Evolutionary conservation across 2,329 filamentous ascomycete genomes (phyloP).

Genomic region (Cryphonectria japonica): DNA sequence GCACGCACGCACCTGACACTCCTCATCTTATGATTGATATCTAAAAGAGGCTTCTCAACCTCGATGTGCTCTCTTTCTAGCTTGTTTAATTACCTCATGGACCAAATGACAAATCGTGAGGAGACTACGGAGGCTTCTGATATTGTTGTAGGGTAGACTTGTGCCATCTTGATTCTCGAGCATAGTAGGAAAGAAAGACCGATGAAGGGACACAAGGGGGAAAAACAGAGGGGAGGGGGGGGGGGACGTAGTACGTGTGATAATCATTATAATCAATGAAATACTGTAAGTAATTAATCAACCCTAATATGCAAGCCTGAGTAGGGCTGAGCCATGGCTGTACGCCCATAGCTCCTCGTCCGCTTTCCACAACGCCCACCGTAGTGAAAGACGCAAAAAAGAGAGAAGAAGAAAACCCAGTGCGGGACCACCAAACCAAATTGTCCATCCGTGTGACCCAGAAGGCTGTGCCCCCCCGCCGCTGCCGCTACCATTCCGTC

Average conservation of each 20-base stretch:
- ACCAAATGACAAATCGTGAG: neutral
- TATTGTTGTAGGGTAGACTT: neutral
- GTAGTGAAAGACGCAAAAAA: neutral
- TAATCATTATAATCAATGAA: neutral
- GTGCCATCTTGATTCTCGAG: neutral
- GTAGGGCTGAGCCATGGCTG: neutral
- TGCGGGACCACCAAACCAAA: neutral
- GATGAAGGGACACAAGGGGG: no score
- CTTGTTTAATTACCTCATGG: neutral
- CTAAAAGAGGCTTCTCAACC: neutral
- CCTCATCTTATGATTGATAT: neutral
- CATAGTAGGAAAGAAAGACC: neutral
- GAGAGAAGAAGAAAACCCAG: neutral
- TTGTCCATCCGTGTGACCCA: neutral
- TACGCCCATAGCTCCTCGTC: neutral
- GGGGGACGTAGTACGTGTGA: neutral
- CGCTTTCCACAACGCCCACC: neutral
- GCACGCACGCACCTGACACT: neutral
- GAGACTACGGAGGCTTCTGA: neutral
- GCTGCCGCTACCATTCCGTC: neutral
- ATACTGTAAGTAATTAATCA: neutral
- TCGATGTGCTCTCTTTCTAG: neutral
- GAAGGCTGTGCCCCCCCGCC: neutral
- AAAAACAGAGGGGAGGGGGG: no score
- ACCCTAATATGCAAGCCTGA: neutral